Evolutionary conservation across 257 asterid genomes (phyloP), one percentile per base, ranked within the genome.

Genomic region (Nicotiana paniculata): DNA sequence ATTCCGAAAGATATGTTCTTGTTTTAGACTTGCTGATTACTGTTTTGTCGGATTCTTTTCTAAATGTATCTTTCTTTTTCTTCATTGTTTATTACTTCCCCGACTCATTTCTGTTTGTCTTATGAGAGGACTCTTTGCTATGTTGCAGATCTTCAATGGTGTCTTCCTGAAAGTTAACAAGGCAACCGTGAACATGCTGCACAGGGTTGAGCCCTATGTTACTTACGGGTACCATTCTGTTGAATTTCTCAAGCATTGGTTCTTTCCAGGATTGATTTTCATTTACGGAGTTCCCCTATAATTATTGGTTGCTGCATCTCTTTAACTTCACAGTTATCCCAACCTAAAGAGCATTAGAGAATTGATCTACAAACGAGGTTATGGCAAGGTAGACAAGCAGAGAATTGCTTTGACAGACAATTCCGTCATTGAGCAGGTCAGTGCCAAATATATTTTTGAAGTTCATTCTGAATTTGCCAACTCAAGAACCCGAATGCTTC

Each of bases 131-230:
- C 39, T 81, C 67, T 30, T 37, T 62, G 35, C 37, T 66, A 11
- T 43, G 7, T 32, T 79, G 82, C 87, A 93, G 97, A 93, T 93
- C 54, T 91, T 93, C 74, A 91, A 90, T 39, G 97, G 97, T 3
- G 94, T 91, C 67, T 93, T 93, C 84, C 72, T 93, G 85, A 92
- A 93, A 87, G 97, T 91, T 4, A 93, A 93, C 88, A 90, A 90
- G 83, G 97, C 97, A 1, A 91, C 97, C 1, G 39, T 90, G 78
- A 91, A 93, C 84, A 93, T 93, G 97, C 87, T 93, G 35, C 97
- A 85, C 84, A 83, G 92, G 53, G 97, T 93, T 67, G 97, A 91
- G 80, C 97, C 97, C 4, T 91, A 91, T n/a, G 97, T 93, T 4
- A 89, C 97, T 6, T 92, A 81, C n/a, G 97, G 97, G 96, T 90